phyloP scores from a whole-genome alignment of 352 stramenopile genomes.

The Aphanomyces cochlioides region DNA sequence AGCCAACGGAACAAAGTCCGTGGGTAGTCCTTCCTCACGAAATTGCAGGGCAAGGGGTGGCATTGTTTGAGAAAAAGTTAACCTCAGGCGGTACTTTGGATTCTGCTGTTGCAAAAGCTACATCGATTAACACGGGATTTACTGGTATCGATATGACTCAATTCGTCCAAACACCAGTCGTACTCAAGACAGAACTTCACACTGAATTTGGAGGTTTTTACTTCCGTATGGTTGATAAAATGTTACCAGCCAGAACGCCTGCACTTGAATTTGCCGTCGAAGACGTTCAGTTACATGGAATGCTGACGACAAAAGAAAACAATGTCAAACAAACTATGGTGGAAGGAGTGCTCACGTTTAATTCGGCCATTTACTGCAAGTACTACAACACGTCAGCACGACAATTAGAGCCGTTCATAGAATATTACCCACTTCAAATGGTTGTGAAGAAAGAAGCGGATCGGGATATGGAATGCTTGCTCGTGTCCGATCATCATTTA shows the following conservation, averaged over 20 bases:
- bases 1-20: slow-evolving; percentile 55
- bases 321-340: slow-evolving; percentile 43
- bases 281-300: slow-evolving; percentile 69
- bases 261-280: slow-evolving; percentile 77
- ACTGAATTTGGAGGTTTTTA: slow-evolving; percentile 86
- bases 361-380: slow-evolving; percentile 81
- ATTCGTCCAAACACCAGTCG: slow-evolving; percentile 36
- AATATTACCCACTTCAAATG: slow-evolving; percentile 77
- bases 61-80: slow-evolving; percentile 74
- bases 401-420: slow-evolving; percentile 79
- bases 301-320: slow-evolving; percentile 69
- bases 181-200: slow-evolving; percentile 70
- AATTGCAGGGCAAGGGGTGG: slow-evolving; percentile 63
- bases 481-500: slow-evolving; percentile 78
- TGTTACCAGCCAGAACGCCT: slow-evolving; percentile 62
- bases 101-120: background rate
- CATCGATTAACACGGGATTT: background rate
- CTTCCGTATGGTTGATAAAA: slow-evolving; percentile 79
- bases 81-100: slow-evolving; percentile 43
- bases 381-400: slow-evolving; percentile 81
- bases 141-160: background rate
- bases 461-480: slow-evolving; percentile 58
- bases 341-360: slow-evolving; percentile 68
- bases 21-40: slow-evolving; percentile 80
- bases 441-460: slow-evolving; percentile 75